These are phyloP conservation scores for Stachybotrys elegans DNA, from an alignment of 2,329 filamentous ascomycete genomes.

Conservation along the genomic window DNA sequence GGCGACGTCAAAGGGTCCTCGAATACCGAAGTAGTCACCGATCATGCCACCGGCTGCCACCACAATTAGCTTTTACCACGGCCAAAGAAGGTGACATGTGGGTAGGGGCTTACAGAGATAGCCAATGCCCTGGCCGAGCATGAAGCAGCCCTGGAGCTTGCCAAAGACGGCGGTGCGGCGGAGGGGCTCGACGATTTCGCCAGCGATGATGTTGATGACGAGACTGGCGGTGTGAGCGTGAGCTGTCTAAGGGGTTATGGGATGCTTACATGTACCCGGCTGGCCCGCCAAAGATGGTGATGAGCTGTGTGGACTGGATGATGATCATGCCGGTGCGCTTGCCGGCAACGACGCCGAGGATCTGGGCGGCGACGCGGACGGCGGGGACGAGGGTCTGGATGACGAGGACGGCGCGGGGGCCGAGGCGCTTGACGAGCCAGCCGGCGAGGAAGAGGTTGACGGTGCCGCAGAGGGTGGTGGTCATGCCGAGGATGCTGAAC, in stretches of 20 bases:
- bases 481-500: constrained; percentile 60
- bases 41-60: constrained; percentile 54
- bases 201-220: constrained; percentile 62
- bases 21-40: constrained; percentile 58
- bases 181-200: constrained; percentile 56
- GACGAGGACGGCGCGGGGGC: constrained; percentile 57
- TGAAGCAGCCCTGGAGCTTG: constrained; percentile 59
- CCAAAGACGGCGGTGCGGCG: constrained; percentile 62
- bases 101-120: constrained; percentile 44
- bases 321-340: constrained; percentile 60
- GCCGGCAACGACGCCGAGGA: constrained; percentile 58
- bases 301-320: constrained; percentile 61
- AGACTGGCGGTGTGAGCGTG: constrained; percentile 34
- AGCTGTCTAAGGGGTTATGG: fast-evolving
- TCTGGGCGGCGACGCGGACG: constrained; percentile 57
- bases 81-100: no score
- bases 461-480: constrained; percentile 63
- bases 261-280: constrained; percentile 56
- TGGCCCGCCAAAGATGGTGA: constrained; percentile 64
- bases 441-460: constrained; percentile 64
- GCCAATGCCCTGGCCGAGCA: constrained; percentile 61
- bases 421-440: constrained; percentile 61
- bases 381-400: constrained; percentile 62
- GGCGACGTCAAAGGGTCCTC: constrained; percentile 60
- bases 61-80: neutral